Evolutionary conservation across 495 filamentous ascomycete species (phyloP), one percentile per base, ranked within the genome.

Genomic region (Penicillium roqueforti): DNA sequence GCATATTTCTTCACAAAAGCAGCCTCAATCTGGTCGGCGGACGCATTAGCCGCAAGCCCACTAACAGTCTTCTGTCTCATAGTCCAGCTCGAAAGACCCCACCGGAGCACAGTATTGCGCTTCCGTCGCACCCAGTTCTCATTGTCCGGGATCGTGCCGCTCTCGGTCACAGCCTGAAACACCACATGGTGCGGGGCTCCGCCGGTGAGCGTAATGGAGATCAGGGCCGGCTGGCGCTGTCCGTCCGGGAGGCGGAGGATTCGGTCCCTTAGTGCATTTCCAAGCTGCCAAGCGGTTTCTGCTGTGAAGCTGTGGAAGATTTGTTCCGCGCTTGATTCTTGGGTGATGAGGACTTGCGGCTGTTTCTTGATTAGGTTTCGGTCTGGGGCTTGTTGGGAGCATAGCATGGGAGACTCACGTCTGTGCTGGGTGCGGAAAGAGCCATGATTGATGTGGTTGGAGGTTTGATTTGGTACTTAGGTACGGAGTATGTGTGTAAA

Each of bases 61-160:
- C 55, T 53, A 16, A 69, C 44, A 37, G 79, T 80, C 74, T 86
- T 84, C 57, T 78, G 72, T 45, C 76, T 68, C 81, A 88, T 83
- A 53, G 79, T 78, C 83, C 84, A 88, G 10, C 83, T 84, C 36
- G 78, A 83, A 49, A 74, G 59, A 0, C 85, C 85, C 72, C 80
- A 91, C n/a, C 87, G 75, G 55, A 89, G 60, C 16, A 90, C 88
- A 1, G 86, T 87, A 52, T 78, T 82, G 38, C 76, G 76, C 71
- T 88, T 89, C 45, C 85, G 71, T 6, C 74, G 71, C 62, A 82
- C 79, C 75, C 81, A 83, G 47, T 74, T 73, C 57, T 82, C 82
- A 55, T 85, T 83, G 59, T 89, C 87, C 0, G 81, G 78, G 22
- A 73, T 59, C 0, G 82, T 83, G 32, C 86, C 84, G 8, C 76